A percentile compares a stretch with the other conserved stretches of the same genome.
Conservation (phyloP, 768 basidiomycete species). For the Vararia minispora region DNA sequence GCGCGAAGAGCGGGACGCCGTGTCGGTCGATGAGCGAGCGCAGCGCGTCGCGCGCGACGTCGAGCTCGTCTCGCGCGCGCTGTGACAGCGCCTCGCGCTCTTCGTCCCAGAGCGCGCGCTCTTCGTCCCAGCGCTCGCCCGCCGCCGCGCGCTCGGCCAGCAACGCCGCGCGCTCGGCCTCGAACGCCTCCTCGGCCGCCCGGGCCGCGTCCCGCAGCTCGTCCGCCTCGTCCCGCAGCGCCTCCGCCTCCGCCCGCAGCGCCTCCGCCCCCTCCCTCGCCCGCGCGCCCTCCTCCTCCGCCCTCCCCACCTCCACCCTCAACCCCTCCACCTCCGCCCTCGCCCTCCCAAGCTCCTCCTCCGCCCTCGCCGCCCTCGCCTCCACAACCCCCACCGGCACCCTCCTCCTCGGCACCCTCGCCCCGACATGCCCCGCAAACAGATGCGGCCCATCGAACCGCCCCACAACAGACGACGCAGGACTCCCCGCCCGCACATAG, state of each 20-base stretch:
- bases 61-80: slow-evolving; percentile 39
- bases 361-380: slow-evolving; percentile 44
- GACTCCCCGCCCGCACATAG: slow-evolving; percentile 28
- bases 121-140: slow-evolving; percentile 35
- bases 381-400: slow-evolving; percentile 31
- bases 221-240: slow-evolving; percentile 33
- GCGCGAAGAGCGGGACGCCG: slow-evolving; percentile 37
- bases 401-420: slow-evolving; percentile 42
- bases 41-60: slow-evolving; percentile 36
- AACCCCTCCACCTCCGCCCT: slow-evolving; percentile 52
- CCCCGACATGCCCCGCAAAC: slow-evolving; percentile 71
- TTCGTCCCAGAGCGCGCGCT: slow-evolving; percentile 36
- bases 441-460: slow-evolving; percentile 79
- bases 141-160: background rate
- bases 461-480: slow-evolving; percentile 31
- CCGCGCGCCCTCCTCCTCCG: slow-evolving; percentile 53
- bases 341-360: slow-evolving; percentile 46
- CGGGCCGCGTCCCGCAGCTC: background rate
- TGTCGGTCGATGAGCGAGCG: slow-evolving; percentile 43
- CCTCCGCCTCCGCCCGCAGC: slow-evolving; percentile 28
- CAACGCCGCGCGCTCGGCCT: slow-evolving; percentile 1
- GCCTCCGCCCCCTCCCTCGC: slow-evolving; percentile 35
- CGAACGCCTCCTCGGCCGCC: slow-evolving; percentile 1
- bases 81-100: slow-evolving; percentile 35
- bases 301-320: slow-evolving; percentile 55